A percentile compares a stretch with the other conserved stretches of the same genome.
phyloP scores from a whole-genome alignment of 2,329 filamentous ascomycete species.

The Cyanodermella asteris region DNA sequence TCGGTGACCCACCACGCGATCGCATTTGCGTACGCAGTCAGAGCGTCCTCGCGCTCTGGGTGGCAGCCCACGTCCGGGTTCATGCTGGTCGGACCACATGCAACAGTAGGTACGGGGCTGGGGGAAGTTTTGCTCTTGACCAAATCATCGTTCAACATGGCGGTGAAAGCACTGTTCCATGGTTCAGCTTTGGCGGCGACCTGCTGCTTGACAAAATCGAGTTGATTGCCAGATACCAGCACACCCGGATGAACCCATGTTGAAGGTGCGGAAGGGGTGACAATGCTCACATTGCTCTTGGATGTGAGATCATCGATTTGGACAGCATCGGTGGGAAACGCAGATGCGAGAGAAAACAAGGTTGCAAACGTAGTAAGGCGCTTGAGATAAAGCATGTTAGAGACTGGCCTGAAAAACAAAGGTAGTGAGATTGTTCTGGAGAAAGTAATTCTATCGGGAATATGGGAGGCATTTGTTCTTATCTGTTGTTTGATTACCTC shows the following conservation, averaged over 20 bases:
- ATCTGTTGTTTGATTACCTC: too few relatives aligned
- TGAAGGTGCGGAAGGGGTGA: too few relatives aligned
- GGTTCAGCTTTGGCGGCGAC: constrained; percentile 1
- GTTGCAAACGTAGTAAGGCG: too few relatives aligned
- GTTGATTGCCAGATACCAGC: constrained; percentile 1
- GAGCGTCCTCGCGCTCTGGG: constrained; percentile 11
- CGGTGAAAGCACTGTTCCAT: constrained; percentile 1
- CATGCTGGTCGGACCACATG: constrained; percentile 11
- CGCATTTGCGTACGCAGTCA: constrained; percentile 12
- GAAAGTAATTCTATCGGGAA: too few relatives aligned
- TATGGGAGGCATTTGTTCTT: too few relatives aligned
- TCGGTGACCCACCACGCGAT: constrained; percentile 11
- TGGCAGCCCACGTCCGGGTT: constrained; percentile 11
- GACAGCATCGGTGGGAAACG: too few relatives aligned
- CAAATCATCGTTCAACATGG: constrained; percentile 1
- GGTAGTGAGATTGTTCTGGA: too few relatives aligned
- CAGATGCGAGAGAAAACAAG: too few relatives aligned
- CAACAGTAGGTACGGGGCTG: constrained; percentile 7
- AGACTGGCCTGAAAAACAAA: too few relatives aligned
- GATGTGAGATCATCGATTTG: too few relatives aligned
- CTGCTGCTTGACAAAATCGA: constrained; percentile 3
- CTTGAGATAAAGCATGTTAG: too few relatives aligned
- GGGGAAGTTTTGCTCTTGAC: constrained; percentile 3
- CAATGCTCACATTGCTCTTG: too few relatives aligned
- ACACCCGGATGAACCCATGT: constrained; percentile 2